Percentiles rank a stretch among this genome's conserved stretches.
phyloP scores from a whole-genome alignment of 2,329 filamentous ascomycete species.

The Fusarium stilboides region DNA sequence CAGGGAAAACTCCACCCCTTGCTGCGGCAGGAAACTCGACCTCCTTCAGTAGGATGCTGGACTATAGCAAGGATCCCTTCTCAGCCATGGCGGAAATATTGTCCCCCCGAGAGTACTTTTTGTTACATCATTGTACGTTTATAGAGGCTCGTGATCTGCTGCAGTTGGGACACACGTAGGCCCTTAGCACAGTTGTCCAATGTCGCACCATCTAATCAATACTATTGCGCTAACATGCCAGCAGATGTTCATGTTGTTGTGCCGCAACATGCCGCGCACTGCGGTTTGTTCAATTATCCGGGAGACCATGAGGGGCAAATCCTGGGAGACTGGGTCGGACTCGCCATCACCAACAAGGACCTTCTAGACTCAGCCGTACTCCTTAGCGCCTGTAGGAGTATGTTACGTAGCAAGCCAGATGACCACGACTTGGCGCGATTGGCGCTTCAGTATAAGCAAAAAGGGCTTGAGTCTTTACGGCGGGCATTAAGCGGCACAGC shows the following conservation, averaged over 20 bases:
- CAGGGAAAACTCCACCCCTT: no score
- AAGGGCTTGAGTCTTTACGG: neutral
- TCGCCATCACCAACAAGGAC: conserved; percentile 19
- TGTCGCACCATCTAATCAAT: accelerated
- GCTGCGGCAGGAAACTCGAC: neutral
- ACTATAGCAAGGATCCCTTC: conserved; percentile 6
- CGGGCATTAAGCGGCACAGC: neutral
- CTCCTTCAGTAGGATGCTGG: neutral
- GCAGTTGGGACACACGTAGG: no score
- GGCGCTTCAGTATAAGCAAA: conserved; percentile 26
- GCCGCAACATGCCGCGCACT: neutral
- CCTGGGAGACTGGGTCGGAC: conserved; percentile 22
- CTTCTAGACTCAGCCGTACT: conserved; percentile 18
- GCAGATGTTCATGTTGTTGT: conserved; percentile 16
- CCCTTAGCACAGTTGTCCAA: no score
- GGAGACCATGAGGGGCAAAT: neutral
- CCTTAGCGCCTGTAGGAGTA: conserved; percentile 8
- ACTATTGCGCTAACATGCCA: neutral
- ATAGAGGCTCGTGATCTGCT: no score
- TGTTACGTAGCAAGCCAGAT: neutral
- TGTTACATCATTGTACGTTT: conserved; percentile 22
- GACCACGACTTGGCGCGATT: neutral
- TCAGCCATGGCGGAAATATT: neutral
- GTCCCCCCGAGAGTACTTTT: conserved; percentile 9
- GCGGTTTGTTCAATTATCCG: neutral